These are phyloP conservation scores for Cicer judaicum DNA, from an alignment of 306 rosid species.

Conservation along the genomic window DNA sequence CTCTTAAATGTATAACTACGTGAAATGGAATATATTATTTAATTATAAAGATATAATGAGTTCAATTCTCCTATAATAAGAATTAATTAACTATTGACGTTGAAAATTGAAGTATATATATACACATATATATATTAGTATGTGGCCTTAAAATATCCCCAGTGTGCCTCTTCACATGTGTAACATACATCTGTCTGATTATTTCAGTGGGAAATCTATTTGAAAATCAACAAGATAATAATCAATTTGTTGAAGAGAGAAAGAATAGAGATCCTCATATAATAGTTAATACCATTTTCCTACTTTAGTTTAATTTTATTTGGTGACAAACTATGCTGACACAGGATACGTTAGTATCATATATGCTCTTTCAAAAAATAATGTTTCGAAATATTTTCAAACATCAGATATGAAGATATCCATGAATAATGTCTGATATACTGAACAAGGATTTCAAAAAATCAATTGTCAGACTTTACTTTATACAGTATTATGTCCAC, in stretches of 20 bases:
- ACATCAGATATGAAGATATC: conserved; percentile 15
- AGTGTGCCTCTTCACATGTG: conserved; percentile 33
- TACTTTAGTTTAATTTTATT: conserved; percentile 18
- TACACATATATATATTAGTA: background rate
- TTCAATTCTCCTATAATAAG: no score
- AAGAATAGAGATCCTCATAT: conserved; percentile 20
- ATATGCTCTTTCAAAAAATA: background rate
- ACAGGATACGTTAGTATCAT: conserved; percentile 8
- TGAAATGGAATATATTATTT: no score
- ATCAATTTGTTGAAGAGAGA: background rate
- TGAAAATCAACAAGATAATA: conserved; percentile 1
- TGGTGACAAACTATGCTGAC: conserved; percentile 14
- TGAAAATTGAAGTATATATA: no score
- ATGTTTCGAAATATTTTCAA: background rate
- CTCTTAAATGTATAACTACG: no score
- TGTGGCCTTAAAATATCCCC: conserved; percentile 20
- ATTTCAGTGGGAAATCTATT: background rate
- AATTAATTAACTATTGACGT: no score
- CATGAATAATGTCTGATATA: background rate
- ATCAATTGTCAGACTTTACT: conserved; percentile 6
- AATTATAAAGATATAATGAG: no score
- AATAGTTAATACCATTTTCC: background rate
- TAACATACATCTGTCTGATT: conserved; percentile 20
- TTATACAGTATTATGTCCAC: conserved; percentile 26
- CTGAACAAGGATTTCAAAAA: background rate